phyloP scores from a whole-genome alignment of 2,329 filamentous ascomycete species.

The Beauveria bassiana region DNA sequence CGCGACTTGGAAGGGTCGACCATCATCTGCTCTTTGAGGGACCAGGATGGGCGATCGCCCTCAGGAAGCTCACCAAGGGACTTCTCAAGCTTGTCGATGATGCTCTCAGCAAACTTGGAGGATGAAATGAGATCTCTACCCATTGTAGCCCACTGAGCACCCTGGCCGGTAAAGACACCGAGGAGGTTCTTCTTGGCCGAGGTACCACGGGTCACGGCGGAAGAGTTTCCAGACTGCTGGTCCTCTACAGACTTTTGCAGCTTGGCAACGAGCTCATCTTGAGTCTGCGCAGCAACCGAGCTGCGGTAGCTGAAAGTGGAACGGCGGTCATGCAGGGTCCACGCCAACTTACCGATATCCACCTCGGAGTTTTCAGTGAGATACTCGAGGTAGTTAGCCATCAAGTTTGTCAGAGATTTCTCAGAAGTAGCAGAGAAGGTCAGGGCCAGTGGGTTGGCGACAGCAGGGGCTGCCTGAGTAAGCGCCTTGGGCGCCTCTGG shows the following conservation, averaged over 20 bases:
- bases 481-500: conserved; percentile 26
- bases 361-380: conserved; percentile 9
- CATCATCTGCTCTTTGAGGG: conserved; percentile 19
- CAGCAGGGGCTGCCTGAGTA: conserved; percentile 1
- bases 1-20: conserved; percentile 11
- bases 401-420: conserved; percentile 6
- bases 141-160: conserved; percentile 26
- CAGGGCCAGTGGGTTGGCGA: conserved; percentile 3
- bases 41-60: conserved; percentile 20
- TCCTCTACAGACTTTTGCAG: conserved; percentile 10
- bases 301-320: conserved; percentile 14
- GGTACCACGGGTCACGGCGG: conserved; percentile 3
- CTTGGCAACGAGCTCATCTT: conserved; percentile 11
- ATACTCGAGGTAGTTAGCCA: conserved; percentile 10
- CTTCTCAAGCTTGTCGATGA: conserved; percentile 18
- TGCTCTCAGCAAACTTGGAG: conserved; percentile 8
- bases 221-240: conserved; percentile 14
- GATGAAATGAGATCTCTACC: conserved; percentile 22
- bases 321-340: conserved; percentile 14
- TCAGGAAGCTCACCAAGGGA: conserved; percentile 16
- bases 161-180: conserved; percentile 26
- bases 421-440: conserved; percentile 12
- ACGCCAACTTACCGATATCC: conserved; percentile 14
- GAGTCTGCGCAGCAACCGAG: conserved; percentile 11
- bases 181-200: conserved; percentile 10